Evolutionary conservation across 768 basidiomycete species (phyloP), one percentile per base, ranked within the genome.

Genomic region (Gymnopilus junonius): DNA sequence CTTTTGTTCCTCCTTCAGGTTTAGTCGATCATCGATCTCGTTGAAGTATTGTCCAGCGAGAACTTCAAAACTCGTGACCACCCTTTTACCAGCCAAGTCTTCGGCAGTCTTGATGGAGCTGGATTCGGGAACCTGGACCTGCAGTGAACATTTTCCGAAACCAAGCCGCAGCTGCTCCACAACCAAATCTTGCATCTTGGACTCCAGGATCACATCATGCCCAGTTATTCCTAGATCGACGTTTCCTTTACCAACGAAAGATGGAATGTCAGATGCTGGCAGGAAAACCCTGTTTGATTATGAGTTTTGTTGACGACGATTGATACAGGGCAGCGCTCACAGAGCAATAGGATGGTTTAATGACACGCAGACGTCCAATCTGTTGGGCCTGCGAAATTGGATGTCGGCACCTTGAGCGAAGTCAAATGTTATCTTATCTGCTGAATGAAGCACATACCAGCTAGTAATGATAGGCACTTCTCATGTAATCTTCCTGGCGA

Each of bases 201-300:
- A 84, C 76, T 99, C 97, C 48, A 96, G 86, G 67, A 99, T 93
- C 65, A 97, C 93, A 80, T 99, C 97, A 78, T 98, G 95, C 4
- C 97, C 97, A 8, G 97, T 99, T 69, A 99, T 97, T 6, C 97
- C 97, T 45, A 99, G 83, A 69, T 98, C 93, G 71, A 99, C 92
- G 71, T 95, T 92, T 53, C 97, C 97, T 74, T 97, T 95, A 43
- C 95, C 97, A 46, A 99, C 97, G 76, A 99, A 99, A 29, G 95
- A 97, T 10, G 97, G 96, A 66, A 99, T 99, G 72, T 99, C 97
- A 5, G 92, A 83, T 1, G 97, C 97, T 23, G 97, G 96, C 23
- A 99, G 90, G 79, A 99, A 99, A 23, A 99, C 91, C 7, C 97
- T 98, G 40, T 53, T 51, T n/a, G 59, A 25, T 56, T 48, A 53